Base-by-base conservation (phyloP, 225 moss, liverwort and hornwort genomes). In the Physcomitrellopsis africana region DNA sequence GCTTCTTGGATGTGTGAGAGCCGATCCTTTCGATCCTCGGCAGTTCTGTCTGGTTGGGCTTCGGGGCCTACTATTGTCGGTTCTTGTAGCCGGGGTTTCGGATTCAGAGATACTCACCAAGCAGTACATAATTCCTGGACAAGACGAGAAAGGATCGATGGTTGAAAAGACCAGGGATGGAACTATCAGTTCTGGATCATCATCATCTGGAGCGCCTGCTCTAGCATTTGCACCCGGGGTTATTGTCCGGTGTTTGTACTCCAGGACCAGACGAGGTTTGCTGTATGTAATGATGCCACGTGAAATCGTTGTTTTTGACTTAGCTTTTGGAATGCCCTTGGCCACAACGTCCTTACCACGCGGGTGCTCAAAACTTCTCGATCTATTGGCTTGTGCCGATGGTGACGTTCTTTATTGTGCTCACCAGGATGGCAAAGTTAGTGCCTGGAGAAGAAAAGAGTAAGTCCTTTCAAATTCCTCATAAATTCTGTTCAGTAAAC, bases 361-460 rank as follows among this genome's bases (percentile, higher is more conserved):
- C 57, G 93, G 93, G 55, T 82, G 88, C 78, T 87, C 87, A 42
- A 95, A 88, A 76, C 70, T 99, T 32, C 84, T 93, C 67, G 99
- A 99, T 68, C 82, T 92, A 48, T 75, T 99, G 75, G 93, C 99
- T 60, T 84, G 92, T 37, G 77, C 72, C 52, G 95, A 99, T 72
- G 92, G 87, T 58, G 95, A 99, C 43, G 86, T 93, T 24, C 82
- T 99, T 14, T 99, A 92, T 68, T 99, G 99, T 79, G 99, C 87
- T 13, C 99, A 99, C 74, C 92, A 95, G 81, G 99, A 99, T 84
- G 95, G 95, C 48, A 99, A 92, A 86, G 72, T 91, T 73, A 91
- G 86, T 74, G 99, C 90, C 48, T 99, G 99, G 99, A 90, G 79
- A 55, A 89, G 89, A 74, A 89, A 84, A 82, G 95, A 89, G 97